Base-by-base conservation (phyloP, 352 stramenopile species). In the Globisporangium yorkense region DNA sequence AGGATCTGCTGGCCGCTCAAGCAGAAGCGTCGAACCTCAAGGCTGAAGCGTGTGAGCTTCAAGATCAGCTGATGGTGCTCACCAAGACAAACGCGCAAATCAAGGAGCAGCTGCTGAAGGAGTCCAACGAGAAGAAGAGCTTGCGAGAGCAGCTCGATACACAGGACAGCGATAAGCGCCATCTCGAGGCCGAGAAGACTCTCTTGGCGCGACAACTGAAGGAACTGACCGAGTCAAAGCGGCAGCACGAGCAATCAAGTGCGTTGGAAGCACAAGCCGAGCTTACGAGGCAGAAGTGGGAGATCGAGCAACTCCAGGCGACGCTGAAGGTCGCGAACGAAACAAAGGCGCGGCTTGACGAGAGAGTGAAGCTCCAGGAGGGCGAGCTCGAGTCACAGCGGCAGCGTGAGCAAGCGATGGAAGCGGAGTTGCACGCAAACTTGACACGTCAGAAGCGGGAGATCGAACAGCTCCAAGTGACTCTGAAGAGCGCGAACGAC, bases 231-330 rank as follows among this genome's bases (percentile, higher is more conserved):
- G 49, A 56, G 15, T 56, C 39, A 16, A 18, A 56, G 16, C 41
- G 63, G 41, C 49, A 57, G 9, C 59, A 65, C 24, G 59, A 51
- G 13, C 29, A 65, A 16, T 55, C 67, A 10, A 61, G 61, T 51
- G 63, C 60, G 4, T 24, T 58, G 1, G 63, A 62, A 35, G 57
- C 53, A 3, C n/a, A 51, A 15, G 39, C 59, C 0, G 60, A 62
- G 12, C 18, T 72, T 2, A 66, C 60, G 2, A 71, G 75, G 44
- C 71, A 73, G 27, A 80, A 75, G 37, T 68, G 73, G 57, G 78
- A 88, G 56, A 67, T 75, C 12, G 75, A 85, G 46, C 71, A 83
- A 44, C 63, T 85, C 4, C 68, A 72, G 31, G 65, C 61, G 7
- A 69, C 57, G 35, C 57, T 77, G 12, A 75, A 74, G 41, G 56